Evolutionary conservation across 1,284 basidiomycete species (phyloP), one percentile per base, ranked within the genome.

Genomic region (Trametes versicolor): DNA sequence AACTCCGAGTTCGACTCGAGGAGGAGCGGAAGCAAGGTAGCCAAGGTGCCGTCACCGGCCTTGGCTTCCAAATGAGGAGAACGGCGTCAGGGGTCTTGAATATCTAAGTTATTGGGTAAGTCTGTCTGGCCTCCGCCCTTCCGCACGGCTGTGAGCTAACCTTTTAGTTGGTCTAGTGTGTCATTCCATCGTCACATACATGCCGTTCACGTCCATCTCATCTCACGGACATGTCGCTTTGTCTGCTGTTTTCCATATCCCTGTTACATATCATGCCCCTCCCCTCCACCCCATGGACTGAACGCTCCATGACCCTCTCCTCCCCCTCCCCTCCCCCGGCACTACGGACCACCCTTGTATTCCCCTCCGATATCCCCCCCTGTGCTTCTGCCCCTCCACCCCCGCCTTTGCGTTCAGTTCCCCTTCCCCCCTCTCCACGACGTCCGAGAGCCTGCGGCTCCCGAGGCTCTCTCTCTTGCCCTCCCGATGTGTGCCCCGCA

Each of bases 1-100:
- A 83, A 75, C 77, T 92, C 70, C 82, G 80, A 73, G 71, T 75
- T 48, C 83, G 86, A 67, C 76, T 92, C 73, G 80, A 83, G 68
- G 73, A 78, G 50, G 80, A 82, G 74, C 75, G 68, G 81, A 69
- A 58, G 48, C 53, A 60, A 52, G 70, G 70, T 49, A 41, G 60
- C 43, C 60, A 64, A 41, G 29, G 47, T 17, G 48, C 58, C n/a
- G 62, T 56, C 17, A 45, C 55, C 4, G 62, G 65, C 36, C 63
- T 70, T 12, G 66, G 66, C 55, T 60, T 67, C 53, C 60, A 67
- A 49, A 57, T 62, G 29, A 52, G 65, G 63, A 65, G 63, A 43
- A 51, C 49, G 56, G 63, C 60, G 55, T n/a, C 59, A 39, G 59
- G 62, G 43, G 62, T 70, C 57, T 66, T 70, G 68, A 63, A 67